phyloP scores from a whole-genome alignment of 2,329 filamentous ascomycete genomes.

The Colletotrichum nymphaeae region DNA sequence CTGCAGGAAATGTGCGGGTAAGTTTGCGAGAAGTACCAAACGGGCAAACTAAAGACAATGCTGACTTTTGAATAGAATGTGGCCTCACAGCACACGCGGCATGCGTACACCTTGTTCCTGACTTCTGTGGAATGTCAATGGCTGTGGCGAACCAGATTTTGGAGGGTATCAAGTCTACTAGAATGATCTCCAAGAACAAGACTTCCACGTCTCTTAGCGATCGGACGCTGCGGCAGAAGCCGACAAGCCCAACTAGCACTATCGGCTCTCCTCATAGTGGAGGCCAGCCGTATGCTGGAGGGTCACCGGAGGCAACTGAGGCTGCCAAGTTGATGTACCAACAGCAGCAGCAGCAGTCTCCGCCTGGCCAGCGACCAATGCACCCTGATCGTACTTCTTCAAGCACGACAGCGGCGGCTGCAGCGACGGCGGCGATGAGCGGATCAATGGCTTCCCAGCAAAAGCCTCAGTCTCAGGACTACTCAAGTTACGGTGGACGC shows the following conservation, averaged over 20 bases:
- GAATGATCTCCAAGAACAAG: slow-evolving; percentile 73
- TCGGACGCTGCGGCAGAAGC: slow-evolving; percentile 71
- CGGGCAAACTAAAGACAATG: background rate
- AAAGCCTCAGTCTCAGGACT: slow-evolving; percentile 43
- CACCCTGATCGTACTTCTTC: slow-evolving; percentile 67
- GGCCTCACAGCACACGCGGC: slow-evolving; percentile 89
- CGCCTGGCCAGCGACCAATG: slow-evolving; percentile 54
- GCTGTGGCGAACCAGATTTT: slow-evolving; percentile 94
- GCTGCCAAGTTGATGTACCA: slow-evolving; percentile 73
- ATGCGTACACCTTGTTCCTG: slow-evolving; percentile 94
- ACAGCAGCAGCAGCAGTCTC: slow-evolving; percentile 56
- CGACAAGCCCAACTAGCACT: slow-evolving; percentile 56
- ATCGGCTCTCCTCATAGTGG: slow-evolving; percentile 43
- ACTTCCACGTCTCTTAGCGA: slow-evolving; percentile 67
- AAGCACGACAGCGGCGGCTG: slow-evolving; percentile 64
- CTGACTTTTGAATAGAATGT: slow-evolving; percentile 75
- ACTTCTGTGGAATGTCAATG: slow-evolving; percentile 99
- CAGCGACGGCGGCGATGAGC: slow-evolving; percentile 68
- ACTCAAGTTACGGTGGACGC: slow-evolving; percentile 47
- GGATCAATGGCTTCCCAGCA: slow-evolving; percentile 54
- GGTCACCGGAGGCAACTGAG: slow-evolving; percentile 65
- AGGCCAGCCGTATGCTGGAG: slow-evolving; percentile 41
- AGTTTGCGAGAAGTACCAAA: slow-evolving; percentile 41
- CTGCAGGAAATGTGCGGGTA: slow-evolving; percentile 90
- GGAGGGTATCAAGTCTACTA: slow-evolving; percentile 84